Conservation (phyloP, 441 rosid species). For the Pelargonium cotyledonis region DNA sequence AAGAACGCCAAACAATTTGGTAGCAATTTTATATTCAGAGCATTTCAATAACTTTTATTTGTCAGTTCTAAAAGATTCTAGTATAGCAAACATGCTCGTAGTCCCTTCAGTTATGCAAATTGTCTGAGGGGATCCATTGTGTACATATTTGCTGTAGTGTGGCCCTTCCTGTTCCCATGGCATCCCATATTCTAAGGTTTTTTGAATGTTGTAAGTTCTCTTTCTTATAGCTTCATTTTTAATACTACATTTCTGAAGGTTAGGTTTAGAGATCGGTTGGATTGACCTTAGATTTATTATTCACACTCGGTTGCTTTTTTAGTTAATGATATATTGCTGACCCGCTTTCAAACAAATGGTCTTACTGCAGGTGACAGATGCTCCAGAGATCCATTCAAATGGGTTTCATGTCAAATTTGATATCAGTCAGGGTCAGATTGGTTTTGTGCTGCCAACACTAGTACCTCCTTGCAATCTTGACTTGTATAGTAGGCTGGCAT, state of each 20-base stretch:
- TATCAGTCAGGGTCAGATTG: conserved; percentile 90
- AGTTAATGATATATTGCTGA: conserved; percentile 5
- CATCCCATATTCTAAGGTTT: not conserved
- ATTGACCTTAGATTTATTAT: too few species aligned
- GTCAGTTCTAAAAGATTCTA: not conserved
- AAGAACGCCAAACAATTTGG: not conserved
- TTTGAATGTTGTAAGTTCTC: not conserved
- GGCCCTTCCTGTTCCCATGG: not conserved
- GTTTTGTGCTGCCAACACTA: conserved; percentile 84
- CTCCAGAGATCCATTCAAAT: conserved; percentile 99
- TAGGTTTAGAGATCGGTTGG: too few species aligned
- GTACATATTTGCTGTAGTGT: not conserved
- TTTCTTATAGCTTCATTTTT: not conserved
- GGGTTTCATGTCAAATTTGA: conserved; percentile 97
- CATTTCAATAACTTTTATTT: not conserved
- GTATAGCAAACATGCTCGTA: not conserved
- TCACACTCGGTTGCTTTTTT: not conserved
- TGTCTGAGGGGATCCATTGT: not conserved
- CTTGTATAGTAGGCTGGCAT: conserved; percentile 41
- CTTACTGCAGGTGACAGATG: conserved; percentile 69
- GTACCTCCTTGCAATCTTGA: conserved; percentile 67
- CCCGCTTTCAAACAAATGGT: conserved; percentile 18
- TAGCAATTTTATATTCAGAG: not conserved
- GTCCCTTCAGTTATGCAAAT: not conserved
- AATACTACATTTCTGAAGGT: not conserved